phyloP scores from a whole-genome alignment of 306 rosid species.

The Biancaea sappan region DNA sequence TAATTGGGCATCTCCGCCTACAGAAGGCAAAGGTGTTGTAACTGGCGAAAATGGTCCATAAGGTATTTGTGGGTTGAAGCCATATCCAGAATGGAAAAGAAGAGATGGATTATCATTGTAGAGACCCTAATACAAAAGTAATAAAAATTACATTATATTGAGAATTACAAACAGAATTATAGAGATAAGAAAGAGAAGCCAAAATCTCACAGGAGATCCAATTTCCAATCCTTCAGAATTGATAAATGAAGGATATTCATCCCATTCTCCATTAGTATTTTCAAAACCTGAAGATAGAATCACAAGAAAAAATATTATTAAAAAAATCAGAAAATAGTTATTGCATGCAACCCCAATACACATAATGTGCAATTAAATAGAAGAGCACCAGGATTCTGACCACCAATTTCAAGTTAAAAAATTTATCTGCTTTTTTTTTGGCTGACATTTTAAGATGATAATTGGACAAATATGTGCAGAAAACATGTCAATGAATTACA shows the following conservation, averaged over 20 bases:
- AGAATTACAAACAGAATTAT: conserved; percentile 17
- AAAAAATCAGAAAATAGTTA: neutral
- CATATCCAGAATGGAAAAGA: conserved; percentile 84
- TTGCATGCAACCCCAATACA: neutral
- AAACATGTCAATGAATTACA: neutral
- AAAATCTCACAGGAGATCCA: conserved; percentile 73
- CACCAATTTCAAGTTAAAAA: neutral
- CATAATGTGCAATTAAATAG: neutral
- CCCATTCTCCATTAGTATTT: conserved; percentile 74
- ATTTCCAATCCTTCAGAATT: conserved; percentile 76
- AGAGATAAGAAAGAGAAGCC: neutral
- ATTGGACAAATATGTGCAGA: neutral
- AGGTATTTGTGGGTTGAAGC: conserved; percentile 85
- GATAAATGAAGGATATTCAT: conserved; percentile 74
- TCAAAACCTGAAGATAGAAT: conserved; percentile 63
- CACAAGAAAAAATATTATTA: conserved; percentile 23
- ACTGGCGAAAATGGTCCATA: conserved; percentile 89
- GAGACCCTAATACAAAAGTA: conserved; percentile 54
- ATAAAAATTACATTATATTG: conserved; percentile 16
- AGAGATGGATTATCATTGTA: conserved; percentile 86
- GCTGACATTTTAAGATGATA: neutral
- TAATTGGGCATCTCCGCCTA: conserved; percentile 73
- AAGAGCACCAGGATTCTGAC: neutral
- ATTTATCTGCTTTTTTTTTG: neutral
- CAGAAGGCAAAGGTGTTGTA: conserved; percentile 82